phyloP scores from a whole-genome alignment of 2,329 filamentous ascomycete species.

The Phialophora chinensis region DNA sequence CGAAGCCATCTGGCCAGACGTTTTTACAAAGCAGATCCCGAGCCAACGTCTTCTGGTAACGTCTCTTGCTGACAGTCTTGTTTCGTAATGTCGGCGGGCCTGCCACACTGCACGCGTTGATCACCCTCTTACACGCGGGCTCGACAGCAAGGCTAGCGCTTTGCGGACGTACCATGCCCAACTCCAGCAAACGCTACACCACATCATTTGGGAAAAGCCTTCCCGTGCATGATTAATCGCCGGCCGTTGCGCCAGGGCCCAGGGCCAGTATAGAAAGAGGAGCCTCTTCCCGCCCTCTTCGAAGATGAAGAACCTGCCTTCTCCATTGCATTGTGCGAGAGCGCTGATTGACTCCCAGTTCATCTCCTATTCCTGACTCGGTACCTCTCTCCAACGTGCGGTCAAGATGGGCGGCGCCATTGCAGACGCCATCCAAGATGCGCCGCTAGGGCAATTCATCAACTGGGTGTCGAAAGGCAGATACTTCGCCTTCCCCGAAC shows the following conservation, averaged over 20 bases:
- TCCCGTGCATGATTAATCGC: conserved; percentile 7
- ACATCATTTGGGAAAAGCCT: not conserved
- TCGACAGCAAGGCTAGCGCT: not conserved
- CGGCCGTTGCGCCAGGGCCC: not conserved
- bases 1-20: not conserved
- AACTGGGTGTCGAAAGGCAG: conserved; percentile 51
- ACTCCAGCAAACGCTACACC: not conserved
- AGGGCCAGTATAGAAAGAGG: not conserved
- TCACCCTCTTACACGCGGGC: not conserved
- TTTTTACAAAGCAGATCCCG: conserved; percentile 2
- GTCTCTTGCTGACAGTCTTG: conserved; percentile 19
- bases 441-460: conserved; percentile 55
- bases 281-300: not conserved
- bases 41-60: not conserved
- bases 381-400: not conserved
- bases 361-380: not conserved
- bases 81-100: conserved; percentile 10
- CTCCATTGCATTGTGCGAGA: not conserved
- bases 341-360: not conserved
- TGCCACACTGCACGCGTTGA: not conserved
- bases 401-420: conserved; percentile 23
- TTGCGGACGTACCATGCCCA: not conserved
- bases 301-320: not conserved
- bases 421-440: conserved; percentile 45
- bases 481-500: conserved; percentile 54